phyloP scores from a whole-genome alignment of 2,329 filamentous ascomycete species.

The Stenocarpella maydis region DNA sequence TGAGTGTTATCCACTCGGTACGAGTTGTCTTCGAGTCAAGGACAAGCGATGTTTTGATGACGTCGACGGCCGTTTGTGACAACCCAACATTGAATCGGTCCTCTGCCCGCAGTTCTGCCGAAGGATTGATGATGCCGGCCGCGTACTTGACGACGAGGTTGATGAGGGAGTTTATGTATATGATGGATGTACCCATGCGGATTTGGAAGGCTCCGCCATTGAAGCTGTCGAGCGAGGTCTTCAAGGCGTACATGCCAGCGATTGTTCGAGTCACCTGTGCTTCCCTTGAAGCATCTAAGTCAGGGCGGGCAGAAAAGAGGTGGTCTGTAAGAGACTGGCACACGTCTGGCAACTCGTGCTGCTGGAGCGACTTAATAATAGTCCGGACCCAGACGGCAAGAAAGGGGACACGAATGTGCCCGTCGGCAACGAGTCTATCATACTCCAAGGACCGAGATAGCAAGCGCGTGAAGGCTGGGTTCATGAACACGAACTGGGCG shows the following conservation, averaged over 20 bases:
- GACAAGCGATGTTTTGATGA: constrained; percentile 72
- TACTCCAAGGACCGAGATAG: constrained; percentile 67
- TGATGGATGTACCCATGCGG: constrained; percentile 61
- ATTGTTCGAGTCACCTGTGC: constrained; percentile 69
- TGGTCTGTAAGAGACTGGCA: constrained; percentile 81
- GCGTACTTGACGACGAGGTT: constrained; percentile 69
- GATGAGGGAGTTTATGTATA: constrained; percentile 71
- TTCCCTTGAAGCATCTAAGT: constrained; percentile 60
- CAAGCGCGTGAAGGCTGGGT: constrained; percentile 69
- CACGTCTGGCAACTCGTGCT: constrained; percentile 78
- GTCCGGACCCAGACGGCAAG: constrained; percentile 81
- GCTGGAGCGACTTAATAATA: constrained; percentile 79
- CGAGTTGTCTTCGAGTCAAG: constrained; percentile 76
- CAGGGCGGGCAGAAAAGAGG: constrained; percentile 72
- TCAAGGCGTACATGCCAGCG: constrained; percentile 69
- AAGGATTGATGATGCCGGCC: constrained; percentile 65
- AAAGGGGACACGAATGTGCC: constrained; percentile 64
- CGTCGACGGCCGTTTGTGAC: constrained; percentile 64
- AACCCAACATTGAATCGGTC: constrained; percentile 60
- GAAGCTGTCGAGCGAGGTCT: constrained; percentile 65
- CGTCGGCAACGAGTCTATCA: constrained; percentile 58
- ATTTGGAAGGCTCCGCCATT: constrained; percentile 54
- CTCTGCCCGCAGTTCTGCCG: constrained; percentile 57
- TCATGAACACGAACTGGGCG: constrained; percentile 83
- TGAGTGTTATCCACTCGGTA: constrained; percentile 72